phyloP scores from a whole-genome alignment of 1,284 basidiomycete genomes.

The Rhodotorula sp. region DNA sequence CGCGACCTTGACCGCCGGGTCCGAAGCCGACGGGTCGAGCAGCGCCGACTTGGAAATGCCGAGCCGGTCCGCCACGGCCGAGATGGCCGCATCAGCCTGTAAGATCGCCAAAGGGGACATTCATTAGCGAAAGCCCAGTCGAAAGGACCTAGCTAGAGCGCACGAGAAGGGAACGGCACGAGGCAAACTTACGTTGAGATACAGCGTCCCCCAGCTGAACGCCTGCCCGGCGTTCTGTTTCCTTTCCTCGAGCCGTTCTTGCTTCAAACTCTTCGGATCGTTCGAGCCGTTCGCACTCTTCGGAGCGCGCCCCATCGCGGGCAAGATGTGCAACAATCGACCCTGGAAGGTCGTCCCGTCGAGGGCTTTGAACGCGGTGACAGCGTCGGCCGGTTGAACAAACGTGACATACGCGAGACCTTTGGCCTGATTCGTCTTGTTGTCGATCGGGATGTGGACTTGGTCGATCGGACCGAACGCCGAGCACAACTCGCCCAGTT shows the following conservation, averaged over 20 bases:
- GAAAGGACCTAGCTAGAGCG: neutral
- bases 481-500: constrained; percentile 68
- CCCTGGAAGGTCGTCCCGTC: constrained; percentile 91
- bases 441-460: constrained; percentile 80
- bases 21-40: constrained; percentile 32
- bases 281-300: constrained; percentile 48
- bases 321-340: constrained; percentile 83
- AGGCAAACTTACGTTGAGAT: constrained; percentile 82
- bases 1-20: constrained; percentile 81
- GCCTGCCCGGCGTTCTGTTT: constrained; percentile 68
- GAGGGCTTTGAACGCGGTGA: constrained; percentile 71
- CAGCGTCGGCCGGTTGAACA: constrained; percentile 62
- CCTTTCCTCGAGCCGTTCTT: constrained; percentile 61
- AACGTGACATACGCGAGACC: constrained; percentile 83
- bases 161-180: neutral
- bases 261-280: constrained; percentile 58
- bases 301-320: constrained; percentile 62
- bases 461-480: constrained; percentile 66
- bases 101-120: too few species aligned
- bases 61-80: constrained; percentile 77
- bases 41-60: constrained; percentile 69
- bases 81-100: constrained; percentile 83
- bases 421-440: constrained; percentile 66
- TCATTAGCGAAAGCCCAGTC: neutral
- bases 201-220: constrained; percentile 94